Evolutionary conservation across 306 rosid species (phyloP), one percentile per base, ranked within the genome.

Genomic region (Malus asiatica): DNA sequence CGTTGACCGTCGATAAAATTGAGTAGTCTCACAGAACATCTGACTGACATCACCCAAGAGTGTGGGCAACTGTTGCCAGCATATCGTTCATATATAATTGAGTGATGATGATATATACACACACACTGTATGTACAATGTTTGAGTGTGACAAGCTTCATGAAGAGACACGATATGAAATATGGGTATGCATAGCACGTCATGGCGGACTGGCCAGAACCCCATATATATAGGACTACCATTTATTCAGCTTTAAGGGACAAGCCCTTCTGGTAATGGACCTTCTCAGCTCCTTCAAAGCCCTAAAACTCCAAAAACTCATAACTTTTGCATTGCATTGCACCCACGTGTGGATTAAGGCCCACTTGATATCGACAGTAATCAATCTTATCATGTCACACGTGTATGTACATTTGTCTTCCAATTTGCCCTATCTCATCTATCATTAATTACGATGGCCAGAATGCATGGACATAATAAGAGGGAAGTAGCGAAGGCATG

Each of bases 371-470:
- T 66, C 70, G 42, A 19, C 46, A 11, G 38, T 19, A 11, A 3
- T 25, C 32, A 16, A 5, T 20, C 70, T 66, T 38, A 72, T 25
- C 63, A 79, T 77, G 66, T 71, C 87, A 80, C 91, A 75, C 91
- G 89, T 79, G 90, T 70, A 60, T 48, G 69, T 66, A 33, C 52
- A 62, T 62, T 27, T 6, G 32, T 60, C 65, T 60, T 60, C 65
- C 65, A 25, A 60, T 11, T 59, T 23, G 32, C 18, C 32, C 66
- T 25, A 60, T 23, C 15, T 60, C 8, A 16, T 51, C 66, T 2
- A 22, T 60, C 35, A 60, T 25, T 25, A 60, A 60, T 25, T 60
- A 13, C 66, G 33, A 2, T 25, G 30, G 32, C 19, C 30, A 60
- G 15, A 58, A 58, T 58, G 27, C 55, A 58, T 10, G 29, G 27